phyloP scores from a whole-genome alignment of 225 moss, liverwort and hornwort genomes.

The Marchantia polymorpha region DNA sequence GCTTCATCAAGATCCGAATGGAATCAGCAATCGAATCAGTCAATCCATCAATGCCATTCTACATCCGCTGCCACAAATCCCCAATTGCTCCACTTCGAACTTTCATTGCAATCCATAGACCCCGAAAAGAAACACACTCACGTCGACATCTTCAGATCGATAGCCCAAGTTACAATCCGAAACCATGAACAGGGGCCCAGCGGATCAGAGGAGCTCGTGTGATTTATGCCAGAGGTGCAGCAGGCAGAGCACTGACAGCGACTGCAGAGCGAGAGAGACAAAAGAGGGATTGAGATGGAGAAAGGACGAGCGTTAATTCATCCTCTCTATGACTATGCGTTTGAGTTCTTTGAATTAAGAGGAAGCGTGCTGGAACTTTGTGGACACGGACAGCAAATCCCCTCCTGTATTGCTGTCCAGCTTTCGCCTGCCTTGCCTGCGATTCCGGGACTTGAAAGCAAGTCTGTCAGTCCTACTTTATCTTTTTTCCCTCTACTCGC shows the following conservation, averaged over 20 bases:
- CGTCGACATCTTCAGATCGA: not conserved
- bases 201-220: not conserved
- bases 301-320: not conserved
- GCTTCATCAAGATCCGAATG: not conserved
- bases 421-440: not conserved
- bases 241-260: not conserved
- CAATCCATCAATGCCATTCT: constrained; percentile 8
- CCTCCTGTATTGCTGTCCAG: not conserved
- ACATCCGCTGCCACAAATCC: not conserved
- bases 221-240: not conserved
- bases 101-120: not conserved
- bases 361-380: not conserved
- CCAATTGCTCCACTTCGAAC: not conserved
- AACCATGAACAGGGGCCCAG: not conserved
- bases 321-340: not conserved
- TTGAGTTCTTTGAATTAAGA: not conserved
- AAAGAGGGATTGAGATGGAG: not conserved
- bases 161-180: not conserved
- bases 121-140: not conserved
- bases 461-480: no score
- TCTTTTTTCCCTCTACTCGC: no score
- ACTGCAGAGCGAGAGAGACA: not conserved
- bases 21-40: no score
- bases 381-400: not conserved
- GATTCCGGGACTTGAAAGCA: not conserved